Base-by-base conservation (phyloP, 2,329 filamentous ascomycete genomes). In the Scedosporium boydii region DNA sequence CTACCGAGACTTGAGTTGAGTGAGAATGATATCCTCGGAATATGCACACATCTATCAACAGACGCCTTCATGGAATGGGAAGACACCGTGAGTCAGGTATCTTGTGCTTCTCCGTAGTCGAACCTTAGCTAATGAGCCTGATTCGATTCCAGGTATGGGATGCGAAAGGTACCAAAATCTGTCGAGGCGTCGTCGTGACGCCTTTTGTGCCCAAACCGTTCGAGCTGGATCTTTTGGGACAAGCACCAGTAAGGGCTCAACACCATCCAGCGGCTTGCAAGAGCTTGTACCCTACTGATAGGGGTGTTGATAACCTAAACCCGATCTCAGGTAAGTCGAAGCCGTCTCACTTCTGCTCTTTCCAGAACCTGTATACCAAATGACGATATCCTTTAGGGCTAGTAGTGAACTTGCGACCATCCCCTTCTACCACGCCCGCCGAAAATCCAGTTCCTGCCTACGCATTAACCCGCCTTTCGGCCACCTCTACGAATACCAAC, bases 61-160 rank as follows among this genome's bases (percentile, higher is more conserved):
- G 82, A 85, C 65, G 77, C 82, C 1, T 83, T 84, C 65, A 71
- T 85, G 14, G 77, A 79, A 59, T 86, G 82, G 75, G 83, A 86
- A 66, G 76, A 83, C 57, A 73, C 70, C 48, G 80, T 82, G 72
- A 53, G 76, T 61, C 23, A 16, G 21, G 6, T 12, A 18, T 23
- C 5, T 16, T 23, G 12, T 55, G 6, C 16, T 21, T 48, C 10
- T 27, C 42, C 26, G n/a, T 21, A 9, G 21, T 26, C 51, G 6
- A 51, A 18, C 9, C 26, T n/a, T 41, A 3, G 12, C 12, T 18
- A 26, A 12, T 4, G 26, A 18, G 34, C 6, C 63, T 71, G 23
- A 70, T 61, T 6, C 26, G n/a, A 10, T 26, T 7, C 1, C 59
- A 82, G 79, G 67, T 83, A 16, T 81, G 77, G 76, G 69, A 71